phyloP scores from a whole-genome alignment of 176 grass and related monocot species.

The Cocos nucifera region DNA sequence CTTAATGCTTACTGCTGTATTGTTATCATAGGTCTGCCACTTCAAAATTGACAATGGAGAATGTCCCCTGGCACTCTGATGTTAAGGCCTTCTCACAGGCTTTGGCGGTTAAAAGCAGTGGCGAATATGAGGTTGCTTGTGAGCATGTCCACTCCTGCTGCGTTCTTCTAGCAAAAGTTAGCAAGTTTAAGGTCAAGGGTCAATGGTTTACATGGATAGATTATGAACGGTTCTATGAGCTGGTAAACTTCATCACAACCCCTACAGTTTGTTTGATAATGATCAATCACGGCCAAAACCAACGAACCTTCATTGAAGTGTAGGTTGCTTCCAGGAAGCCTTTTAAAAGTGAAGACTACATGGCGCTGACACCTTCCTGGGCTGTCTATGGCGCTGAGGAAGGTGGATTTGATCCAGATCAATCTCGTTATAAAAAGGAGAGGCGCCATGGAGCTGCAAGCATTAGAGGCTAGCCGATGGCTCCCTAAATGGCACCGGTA shows the following conservation, averaged over 20 bases:
- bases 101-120: slow-evolving; percentile 65
- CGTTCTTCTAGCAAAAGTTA: slow-evolving; percentile 71
- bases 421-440: slow-evolving; percentile 91
- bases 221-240: slow-evolving; percentile 76
- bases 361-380: slow-evolving; percentile 69
- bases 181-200: slow-evolving; percentile 79
- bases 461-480: slow-evolving; percentile 14
- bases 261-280: not conserved
- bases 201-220: slow-evolving; percentile 97
- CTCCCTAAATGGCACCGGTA: too few species aligned
- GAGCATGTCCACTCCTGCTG: slow-evolving; percentile 96
- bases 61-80: slow-evolving; percentile 95
- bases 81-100: slow-evolving; percentile 84
- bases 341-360: slow-evolving; percentile 75
- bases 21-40: slow-evolving; percentile 52
- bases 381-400: slow-evolving; percentile 79
- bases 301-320: slow-evolving; percentile 15
- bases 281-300: not conserved
- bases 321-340: slow-evolving; percentile 71
- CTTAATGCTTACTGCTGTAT: slow-evolving; percentile 5
- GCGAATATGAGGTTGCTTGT: slow-evolving; percentile 72
- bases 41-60: slow-evolving; percentile 98
- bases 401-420: slow-evolving; percentile 89
- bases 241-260: slow-evolving; percentile 44
- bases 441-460: slow-evolving; percentile 68